Evolutionary conservation across 1,284 basidiomycete genomes (phyloP), one percentile per base, ranked within the genome.

Genomic region (Gymnopus androsaceus): DNA sequence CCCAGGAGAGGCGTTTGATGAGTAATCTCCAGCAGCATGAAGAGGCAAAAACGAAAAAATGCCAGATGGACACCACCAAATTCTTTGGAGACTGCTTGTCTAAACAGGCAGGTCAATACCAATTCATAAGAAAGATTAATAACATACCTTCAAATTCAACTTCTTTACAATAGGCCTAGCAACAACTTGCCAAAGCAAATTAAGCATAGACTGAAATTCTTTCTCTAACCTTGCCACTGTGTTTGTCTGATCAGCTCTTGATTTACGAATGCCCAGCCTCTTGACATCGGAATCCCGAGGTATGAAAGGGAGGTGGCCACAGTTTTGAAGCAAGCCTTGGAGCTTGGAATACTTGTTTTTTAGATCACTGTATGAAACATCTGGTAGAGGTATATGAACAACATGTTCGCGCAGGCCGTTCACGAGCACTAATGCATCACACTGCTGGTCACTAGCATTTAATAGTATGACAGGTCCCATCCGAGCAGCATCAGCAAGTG

Each of bases 51-150:
- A 68, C 1, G 65, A 59, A 5, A 71, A 56, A 6, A 60, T 59
- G 2, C 70, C 70, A 34, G 71, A 70, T 1, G 64, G 59, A 57
- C 69, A 72, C 70, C 69, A 70, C 56, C 64, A 67, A 17, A 72
- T 59, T 31, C 59, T 61, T 53, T 56, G 64, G 50, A 56, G 63
- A 47, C 8, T 7, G n/a, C n/a, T 6, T 8, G 21, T 41, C 38
- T 17, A 14, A 33, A 14, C 6, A 33, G 14, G 6, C 31, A 33
- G 31, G 14, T 7, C 14, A 7, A 33, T 14, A 33, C 11, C 28
- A 31, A 31, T 17, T 17, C 7, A 8, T 37, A n/a, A 49, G 4
- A 11, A 31, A 49, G 11, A 19, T 33, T 5, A 23, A 41, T 41
- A 41, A 33, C 31, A 7, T 17, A 41, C 38, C n/a, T 7, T 33